Evolutionary conservation across 2,329 filamentous ascomycete genomes (phyloP).

Genomic region (Epichloe aotearoae): DNA sequence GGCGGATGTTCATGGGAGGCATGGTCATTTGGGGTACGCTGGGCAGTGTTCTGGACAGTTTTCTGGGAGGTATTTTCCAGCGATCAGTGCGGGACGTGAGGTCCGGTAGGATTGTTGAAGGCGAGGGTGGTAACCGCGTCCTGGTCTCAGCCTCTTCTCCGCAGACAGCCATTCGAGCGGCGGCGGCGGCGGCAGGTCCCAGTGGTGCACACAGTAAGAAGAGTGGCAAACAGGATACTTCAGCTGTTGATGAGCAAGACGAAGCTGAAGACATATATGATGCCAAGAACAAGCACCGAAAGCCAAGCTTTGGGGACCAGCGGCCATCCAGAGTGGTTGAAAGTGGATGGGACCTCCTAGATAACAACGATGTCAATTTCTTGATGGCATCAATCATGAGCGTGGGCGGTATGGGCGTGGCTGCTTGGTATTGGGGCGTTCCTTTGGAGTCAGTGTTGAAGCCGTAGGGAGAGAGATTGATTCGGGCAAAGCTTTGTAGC

Average conservation of each 20-base stretch:
- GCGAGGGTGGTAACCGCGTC: slow-evolving; percentile 55
- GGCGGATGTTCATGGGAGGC: slow-evolving; percentile 35
- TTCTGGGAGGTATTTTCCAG: slow-evolving; percentile 76
- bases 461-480: not conserved
- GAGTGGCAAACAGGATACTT: slow-evolving; percentile 21
- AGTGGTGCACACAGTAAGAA: slow-evolving; percentile 27
- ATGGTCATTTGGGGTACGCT: slow-evolving; percentile 61
- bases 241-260: slow-evolving; percentile 22
- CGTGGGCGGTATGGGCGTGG: slow-evolving; percentile 57
- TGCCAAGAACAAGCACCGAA: slow-evolving; percentile 33
- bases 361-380: slow-evolving; percentile 94
- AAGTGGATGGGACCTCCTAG: slow-evolving; percentile 59
- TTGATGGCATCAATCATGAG: slow-evolving; percentile 80
- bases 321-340: slow-evolving; percentile 51
- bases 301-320: slow-evolving; percentile 38
- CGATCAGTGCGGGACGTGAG: slow-evolving; percentile 73
- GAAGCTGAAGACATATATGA: slow-evolving; percentile 33
- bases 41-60: slow-evolving; percentile 76
- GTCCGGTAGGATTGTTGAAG: slow-evolving; percentile 81
- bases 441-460: slow-evolving; percentile 26
- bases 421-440: slow-evolving; percentile 46
- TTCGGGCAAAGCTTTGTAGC: too few species aligned
- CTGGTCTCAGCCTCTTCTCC: slow-evolving; percentile 26
- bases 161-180: not conserved
- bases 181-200: not conserved